These are phyloP conservation scores for Ustilago nuda DNA, from an alignment of 1,284 basidiomycete genomes.

Conservation along the genomic window DNA sequence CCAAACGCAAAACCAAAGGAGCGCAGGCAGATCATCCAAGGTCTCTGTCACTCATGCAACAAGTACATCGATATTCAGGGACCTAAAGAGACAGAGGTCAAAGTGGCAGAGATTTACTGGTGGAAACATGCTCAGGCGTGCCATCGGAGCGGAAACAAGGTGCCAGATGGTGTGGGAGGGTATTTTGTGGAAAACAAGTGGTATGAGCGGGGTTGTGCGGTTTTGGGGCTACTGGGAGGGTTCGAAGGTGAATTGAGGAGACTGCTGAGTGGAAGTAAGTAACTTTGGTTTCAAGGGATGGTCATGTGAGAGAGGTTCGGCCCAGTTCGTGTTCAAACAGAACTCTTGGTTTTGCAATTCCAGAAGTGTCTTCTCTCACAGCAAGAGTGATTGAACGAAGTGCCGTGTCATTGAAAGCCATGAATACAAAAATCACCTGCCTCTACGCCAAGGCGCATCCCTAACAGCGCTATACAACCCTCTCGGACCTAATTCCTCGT, in stretches of 20 bases:
- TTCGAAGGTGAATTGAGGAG: conserved; percentile 20
- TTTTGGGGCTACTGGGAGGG: conserved; percentile 27
- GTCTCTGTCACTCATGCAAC: conserved; percentile 40
- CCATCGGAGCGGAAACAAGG: conserved; percentile 11
- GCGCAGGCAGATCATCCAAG: conserved; percentile 28
- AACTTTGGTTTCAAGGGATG: not conserved
- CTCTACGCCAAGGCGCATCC: conserved; percentile 28
- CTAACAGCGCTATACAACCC: conserved; percentile 34
- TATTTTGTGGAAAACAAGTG: conserved; percentile 36
- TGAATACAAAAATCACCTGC: conserved; percentile 5
- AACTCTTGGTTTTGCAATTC: conserved; percentile 1
- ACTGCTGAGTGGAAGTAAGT: conserved; percentile 18
- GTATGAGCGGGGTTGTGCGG: conserved; percentile 16
- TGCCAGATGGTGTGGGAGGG: conserved; percentile 19
- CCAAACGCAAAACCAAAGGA: conserved; percentile 25
- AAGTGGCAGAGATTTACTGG: conserved; percentile 55
- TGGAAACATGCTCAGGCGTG: conserved; percentile 53
- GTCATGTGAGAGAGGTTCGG: not conserved
- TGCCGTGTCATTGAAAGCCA: not conserved
- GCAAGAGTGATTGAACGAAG: not conserved
- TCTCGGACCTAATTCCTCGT: conserved; percentile 25
- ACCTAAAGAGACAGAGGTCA: conserved; percentile 34
- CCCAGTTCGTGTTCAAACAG: not conserved
- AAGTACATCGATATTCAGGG: conserved; percentile 47
- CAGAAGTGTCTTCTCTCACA: conserved; percentile 3